A percentile compares a stretch with the other conserved stretches of the same genome.
Conservation (phyloP, 2,329 filamentous ascomycete genomes). For the Penicillium paneum region DNA sequence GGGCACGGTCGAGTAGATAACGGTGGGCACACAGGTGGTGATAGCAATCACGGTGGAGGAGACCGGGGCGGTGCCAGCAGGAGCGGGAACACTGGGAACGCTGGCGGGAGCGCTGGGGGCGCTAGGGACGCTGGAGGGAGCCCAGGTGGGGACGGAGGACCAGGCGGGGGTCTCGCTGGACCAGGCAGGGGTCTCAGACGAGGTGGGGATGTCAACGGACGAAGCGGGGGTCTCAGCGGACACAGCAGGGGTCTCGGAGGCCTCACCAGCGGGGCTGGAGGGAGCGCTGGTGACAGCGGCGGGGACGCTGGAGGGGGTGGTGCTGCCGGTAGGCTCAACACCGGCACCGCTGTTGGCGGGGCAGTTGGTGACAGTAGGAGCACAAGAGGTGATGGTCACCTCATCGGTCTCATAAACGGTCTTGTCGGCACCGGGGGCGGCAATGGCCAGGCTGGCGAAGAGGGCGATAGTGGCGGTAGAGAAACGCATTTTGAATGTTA, state of each 20-base stretch:
- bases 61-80: constrained; percentile 9
- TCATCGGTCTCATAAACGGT: constrained; percentile 59
- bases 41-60: constrained; percentile 20
- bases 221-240: constrained; percentile 7
- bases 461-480: constrained; percentile 40
- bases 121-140: constrained; percentile 14
- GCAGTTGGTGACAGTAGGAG: constrained; percentile 61
- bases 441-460: constrained; percentile 42
- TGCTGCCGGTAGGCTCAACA: constrained; percentile 15
- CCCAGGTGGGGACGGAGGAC: constrained; percentile 12
- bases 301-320: constrained; percentile 13
- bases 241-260: constrained; percentile 12
- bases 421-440: constrained; percentile 34
- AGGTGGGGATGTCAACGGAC: constrained; percentile 2
- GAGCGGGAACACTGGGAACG: constrained; percentile 6
- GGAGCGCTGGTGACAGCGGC: constrained; percentile 10
- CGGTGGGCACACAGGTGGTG: constrained; percentile 31
- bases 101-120: constrained; percentile 4
- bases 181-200: constrained; percentile 7
- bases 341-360: constrained; percentile 25
- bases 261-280: constrained; percentile 15
- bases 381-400: constrained; percentile 63
- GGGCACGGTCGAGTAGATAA: constrained; percentile 29
- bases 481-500: constrained; percentile 46
- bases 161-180: constrained; percentile 8